Evolutionary conservation across 2,329 filamentous ascomycete species (phyloP).

Genomic region (Cadophora gregata): DNA sequence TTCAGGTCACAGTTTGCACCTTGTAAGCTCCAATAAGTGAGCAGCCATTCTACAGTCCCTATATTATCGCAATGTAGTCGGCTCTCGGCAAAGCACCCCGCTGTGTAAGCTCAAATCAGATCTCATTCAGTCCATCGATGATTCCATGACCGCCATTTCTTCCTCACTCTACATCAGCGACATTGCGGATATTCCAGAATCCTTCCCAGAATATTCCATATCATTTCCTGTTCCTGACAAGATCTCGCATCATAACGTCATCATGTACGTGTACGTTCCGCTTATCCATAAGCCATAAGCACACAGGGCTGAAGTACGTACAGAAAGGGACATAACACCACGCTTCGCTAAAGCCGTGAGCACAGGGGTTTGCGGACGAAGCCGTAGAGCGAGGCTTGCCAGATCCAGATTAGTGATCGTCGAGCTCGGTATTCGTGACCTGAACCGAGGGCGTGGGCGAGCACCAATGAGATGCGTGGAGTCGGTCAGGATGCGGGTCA

Average conservation of each 20-base stretch:
- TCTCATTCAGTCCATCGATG: neutral
- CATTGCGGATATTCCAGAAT: neutral
- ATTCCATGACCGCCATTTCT: neutral
- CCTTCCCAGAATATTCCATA: neutral
- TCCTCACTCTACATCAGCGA: neutral
- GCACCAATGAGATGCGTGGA: neutral
- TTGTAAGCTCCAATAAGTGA: neutral
- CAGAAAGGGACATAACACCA: neutral
- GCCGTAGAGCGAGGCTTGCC: neutral
- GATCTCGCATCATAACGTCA: neutral
- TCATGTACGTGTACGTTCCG: neutral
- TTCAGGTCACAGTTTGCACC: neutral
- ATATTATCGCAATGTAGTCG: neutral
- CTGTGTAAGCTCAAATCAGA: neutral
- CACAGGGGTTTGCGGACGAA: neutral
- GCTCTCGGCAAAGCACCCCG: neutral
- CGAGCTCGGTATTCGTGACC: neutral
- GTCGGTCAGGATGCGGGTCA: neutral
- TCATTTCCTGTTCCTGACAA: neutral
- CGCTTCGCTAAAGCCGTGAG: neutral
- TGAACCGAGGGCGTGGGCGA: neutral
- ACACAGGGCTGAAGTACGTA: slow-evolving; percentile 4
- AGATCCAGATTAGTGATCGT: neutral
- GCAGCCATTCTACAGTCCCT: neutral
- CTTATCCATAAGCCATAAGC: neutral